phyloP scores from a whole-genome alignment of 2,329 filamentous ascomycete genomes.

The Orbilia quercus region DNA sequence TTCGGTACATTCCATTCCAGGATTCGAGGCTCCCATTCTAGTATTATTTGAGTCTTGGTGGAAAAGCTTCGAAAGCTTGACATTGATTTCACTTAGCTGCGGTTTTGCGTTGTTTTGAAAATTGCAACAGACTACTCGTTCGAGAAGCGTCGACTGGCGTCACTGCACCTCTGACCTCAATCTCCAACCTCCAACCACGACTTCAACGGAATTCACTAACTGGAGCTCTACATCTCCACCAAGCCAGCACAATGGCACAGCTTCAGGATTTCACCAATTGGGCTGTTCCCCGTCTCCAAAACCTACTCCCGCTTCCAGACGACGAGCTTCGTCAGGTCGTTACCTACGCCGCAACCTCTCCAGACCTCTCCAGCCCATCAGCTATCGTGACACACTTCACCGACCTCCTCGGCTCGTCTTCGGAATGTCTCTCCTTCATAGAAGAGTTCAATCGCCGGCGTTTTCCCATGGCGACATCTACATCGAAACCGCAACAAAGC shows the following conservation, averaged over 20 bases:
- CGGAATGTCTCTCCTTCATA: conserved; percentile 78
- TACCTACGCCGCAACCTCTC: conserved; percentile 75
- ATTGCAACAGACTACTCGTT: not conserved
- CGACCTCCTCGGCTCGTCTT: conserved; percentile 86
- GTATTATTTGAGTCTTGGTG: too few relatives aligned
- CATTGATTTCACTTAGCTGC: not conserved
- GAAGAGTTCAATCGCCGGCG: conserved; percentile 76
- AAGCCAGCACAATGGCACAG: conserved; percentile 24
- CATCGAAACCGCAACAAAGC: conserved; percentile 33
- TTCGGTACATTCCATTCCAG: not conserved
- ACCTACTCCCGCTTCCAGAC: conserved; percentile 84
- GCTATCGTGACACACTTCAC: conserved; percentile 86
- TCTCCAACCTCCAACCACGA: not conserved
- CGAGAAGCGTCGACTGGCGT: not conserved
- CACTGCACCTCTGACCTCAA: not conserved
- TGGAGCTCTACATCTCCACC: not conserved
- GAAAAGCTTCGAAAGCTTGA: too few relatives aligned
- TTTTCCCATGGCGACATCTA: conserved; percentile 58
- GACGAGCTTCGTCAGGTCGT: conserved; percentile 85
- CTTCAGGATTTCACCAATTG: conserved; percentile 62
- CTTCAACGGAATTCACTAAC: not conserved
- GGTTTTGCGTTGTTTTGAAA: not conserved
- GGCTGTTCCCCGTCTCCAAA: conserved; percentile 77
- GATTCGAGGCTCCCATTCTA: too few relatives aligned
- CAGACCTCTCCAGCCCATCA: conserved; percentile 72